phyloP scores from a whole-genome alignment of 441 rosid species.

The Aleurites moluccanus region DNA sequence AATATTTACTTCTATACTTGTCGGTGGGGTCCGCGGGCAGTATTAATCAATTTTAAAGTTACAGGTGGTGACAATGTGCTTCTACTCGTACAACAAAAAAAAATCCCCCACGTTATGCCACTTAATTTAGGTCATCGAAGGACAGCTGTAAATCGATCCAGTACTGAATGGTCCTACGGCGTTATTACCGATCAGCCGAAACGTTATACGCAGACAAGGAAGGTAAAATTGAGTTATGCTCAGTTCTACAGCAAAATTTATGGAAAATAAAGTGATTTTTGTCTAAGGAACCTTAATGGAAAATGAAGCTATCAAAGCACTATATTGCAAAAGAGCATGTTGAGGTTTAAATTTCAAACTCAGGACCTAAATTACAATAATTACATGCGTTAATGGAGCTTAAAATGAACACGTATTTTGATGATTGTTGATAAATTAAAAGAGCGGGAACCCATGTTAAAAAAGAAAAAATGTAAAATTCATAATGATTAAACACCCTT shows the following conservation, averaged over 20 bases:
- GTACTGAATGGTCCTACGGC: background rate
- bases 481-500: too few species aligned
- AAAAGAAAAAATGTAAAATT: too few species aligned
- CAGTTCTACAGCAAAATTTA: background rate
- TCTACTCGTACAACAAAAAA: background rate
- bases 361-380: background rate
- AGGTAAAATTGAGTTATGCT: background rate
- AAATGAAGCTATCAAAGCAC: constrained; percentile 9
- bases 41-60: constrained; percentile 19
- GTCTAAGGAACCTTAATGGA: constrained; percentile 15
- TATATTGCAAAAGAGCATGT: background rate
- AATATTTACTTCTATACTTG: constrained; percentile 18
- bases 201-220: too few species aligned
- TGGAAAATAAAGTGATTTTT: background rate
- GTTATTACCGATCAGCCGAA: too few species aligned
- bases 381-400: background rate
- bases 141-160: constrained; percentile 38
- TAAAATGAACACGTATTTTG: background rate
- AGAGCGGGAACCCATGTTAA: background rate
- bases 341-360: background rate
- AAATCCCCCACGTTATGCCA: constrained; percentile 16
- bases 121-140: constrained; percentile 12
- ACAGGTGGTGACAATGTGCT: constrained; percentile 1
- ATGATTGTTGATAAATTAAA: too few species aligned
- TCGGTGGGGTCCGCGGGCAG: constrained; percentile 31